Conservation (phyloP, 768 basidiomycete genomes). For the Lactarius sp. region DNA sequence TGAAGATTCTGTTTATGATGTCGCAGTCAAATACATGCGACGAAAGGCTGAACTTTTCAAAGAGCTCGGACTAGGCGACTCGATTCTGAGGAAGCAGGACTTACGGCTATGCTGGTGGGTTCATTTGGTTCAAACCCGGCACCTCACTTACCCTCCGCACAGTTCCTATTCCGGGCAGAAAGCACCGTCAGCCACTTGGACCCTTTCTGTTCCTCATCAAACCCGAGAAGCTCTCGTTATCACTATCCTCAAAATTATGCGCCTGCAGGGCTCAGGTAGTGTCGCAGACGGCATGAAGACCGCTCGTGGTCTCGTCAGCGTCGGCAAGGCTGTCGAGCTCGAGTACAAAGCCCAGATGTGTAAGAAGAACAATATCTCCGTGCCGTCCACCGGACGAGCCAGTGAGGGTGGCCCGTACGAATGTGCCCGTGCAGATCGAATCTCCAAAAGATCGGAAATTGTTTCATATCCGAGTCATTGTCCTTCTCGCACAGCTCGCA, state of each 20-base stretch:
- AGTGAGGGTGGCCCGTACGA: slow-evolving; percentile 31
- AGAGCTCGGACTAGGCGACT: slow-evolving; percentile 49
- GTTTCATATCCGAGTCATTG: too few relatives aligned
- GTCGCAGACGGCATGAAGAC: slow-evolving; percentile 87
- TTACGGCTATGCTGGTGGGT: slow-evolving; percentile 44
- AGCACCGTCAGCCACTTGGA: slow-evolving; percentile 35
- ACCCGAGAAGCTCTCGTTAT: slow-evolving; percentile 78
- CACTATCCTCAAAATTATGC: slow-evolving; percentile 86
- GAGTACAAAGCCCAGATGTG: slow-evolving; percentile 87
- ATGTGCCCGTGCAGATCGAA: too few relatives aligned
- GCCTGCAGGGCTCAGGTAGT: slow-evolving; percentile 69
- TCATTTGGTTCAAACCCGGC: not conserved
- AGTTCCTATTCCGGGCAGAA: not conserved
- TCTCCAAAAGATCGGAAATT: too few relatives aligned
- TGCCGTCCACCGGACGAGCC: slow-evolving; percentile 29
- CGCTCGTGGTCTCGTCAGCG: slow-evolving; percentile 67
- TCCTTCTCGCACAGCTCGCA: too few relatives aligned
- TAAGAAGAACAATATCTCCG: slow-evolving; percentile 51
- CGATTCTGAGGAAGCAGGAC: slow-evolving; percentile 42
- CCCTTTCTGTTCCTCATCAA: slow-evolving; percentile 76
- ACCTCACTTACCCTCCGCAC: not conserved
- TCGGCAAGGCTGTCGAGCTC: slow-evolving; percentile 82
- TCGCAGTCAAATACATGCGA: slow-evolving; percentile 65
- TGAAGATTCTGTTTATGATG: slow-evolving; percentile 82
- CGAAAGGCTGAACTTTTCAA: slow-evolving; percentile 57